These are phyloP conservation scores for Cutaneotrichosporon dermatis DNA, from an alignment of 1,284 basidiomycete species.

Conservation along the genomic window DNA sequence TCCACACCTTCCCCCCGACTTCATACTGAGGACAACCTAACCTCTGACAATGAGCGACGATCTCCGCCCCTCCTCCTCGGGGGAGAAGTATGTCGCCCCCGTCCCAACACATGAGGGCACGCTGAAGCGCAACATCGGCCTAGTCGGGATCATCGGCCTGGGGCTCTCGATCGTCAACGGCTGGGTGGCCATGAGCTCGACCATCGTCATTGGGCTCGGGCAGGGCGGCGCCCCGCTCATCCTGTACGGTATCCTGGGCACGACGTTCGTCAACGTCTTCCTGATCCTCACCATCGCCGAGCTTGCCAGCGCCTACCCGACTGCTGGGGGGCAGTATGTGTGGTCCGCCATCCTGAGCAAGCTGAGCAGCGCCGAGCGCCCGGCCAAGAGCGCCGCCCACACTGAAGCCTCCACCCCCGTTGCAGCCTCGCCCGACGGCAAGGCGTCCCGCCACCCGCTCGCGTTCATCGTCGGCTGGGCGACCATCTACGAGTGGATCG, in stretches of 20 bases:
- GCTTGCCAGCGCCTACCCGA: slow-evolving; percentile 10
- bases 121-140: slow-evolving; percentile 17
- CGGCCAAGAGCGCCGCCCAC: too few species aligned
- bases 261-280: slow-evolving; percentile 10
- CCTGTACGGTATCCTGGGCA: slow-evolving; percentile 13
- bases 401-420: too few species aligned
- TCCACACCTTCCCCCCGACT: too few species aligned
- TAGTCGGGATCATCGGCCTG: slow-evolving; percentile 14
- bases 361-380: not conserved
- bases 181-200: slow-evolving; percentile 17
- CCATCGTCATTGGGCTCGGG: slow-evolving; percentile 15
- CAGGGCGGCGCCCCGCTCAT: slow-evolving; percentile 13
- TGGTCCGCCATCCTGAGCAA: slow-evolving; percentile 10
- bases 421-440: not conserved
- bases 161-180: slow-evolving; percentile 18
- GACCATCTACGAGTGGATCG: slow-evolving; percentile 19
- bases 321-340: slow-evolving; percentile 15
- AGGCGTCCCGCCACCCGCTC: slow-evolving; percentile 6
- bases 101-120: not conserved
- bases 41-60: too few species aligned
- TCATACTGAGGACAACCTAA: too few species aligned
- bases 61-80: too few species aligned
- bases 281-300: slow-evolving; percentile 10
- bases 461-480: slow-evolving; percentile 21
- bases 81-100: not conserved